phyloP scores from a whole-genome alignment of 1,284 basidiomycete species.

The Cutaneotrichosporon sp. region DNA sequence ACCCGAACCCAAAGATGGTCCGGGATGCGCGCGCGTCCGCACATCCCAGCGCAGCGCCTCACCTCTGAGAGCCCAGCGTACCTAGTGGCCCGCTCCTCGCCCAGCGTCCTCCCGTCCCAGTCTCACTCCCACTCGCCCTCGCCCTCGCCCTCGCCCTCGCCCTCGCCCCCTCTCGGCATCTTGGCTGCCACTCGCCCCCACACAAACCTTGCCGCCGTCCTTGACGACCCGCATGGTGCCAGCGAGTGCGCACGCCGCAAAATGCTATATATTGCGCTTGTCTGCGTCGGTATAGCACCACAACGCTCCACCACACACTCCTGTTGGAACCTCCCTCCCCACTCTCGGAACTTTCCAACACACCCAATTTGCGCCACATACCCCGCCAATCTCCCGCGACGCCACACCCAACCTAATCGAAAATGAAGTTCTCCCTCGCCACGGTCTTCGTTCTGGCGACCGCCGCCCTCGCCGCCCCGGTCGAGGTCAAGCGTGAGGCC shows the following conservation, averaged over 20 bases:
- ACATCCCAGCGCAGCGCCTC: no score
- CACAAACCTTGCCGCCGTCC: background rate
- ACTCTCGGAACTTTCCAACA: background rate
- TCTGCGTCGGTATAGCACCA: no score
- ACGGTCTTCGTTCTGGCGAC: background rate
- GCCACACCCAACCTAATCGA: background rate
- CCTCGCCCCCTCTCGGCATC: background rate
- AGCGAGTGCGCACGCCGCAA: no score
- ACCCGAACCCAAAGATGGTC: background rate
- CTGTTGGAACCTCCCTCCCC: no score
- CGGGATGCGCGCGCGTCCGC: background rate
- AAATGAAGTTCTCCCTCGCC: background rate
- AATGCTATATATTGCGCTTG: background rate
- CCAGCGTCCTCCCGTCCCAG: no score
- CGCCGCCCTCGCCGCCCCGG: background rate
- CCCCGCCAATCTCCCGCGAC: background rate
- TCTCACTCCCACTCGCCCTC: no score
- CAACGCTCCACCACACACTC: no score
- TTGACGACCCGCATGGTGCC: background rate
- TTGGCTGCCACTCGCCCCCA: background rate
- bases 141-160: no score
- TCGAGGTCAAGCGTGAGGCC: background rate
- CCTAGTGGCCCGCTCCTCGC: no score
- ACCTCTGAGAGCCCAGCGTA: background rate
- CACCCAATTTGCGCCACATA: background rate